These are phyloP conservation scores for Pseudozyma pruni DNA, from an alignment of 1,284 basidiomycete species.

Conservation along the genomic window DNA sequence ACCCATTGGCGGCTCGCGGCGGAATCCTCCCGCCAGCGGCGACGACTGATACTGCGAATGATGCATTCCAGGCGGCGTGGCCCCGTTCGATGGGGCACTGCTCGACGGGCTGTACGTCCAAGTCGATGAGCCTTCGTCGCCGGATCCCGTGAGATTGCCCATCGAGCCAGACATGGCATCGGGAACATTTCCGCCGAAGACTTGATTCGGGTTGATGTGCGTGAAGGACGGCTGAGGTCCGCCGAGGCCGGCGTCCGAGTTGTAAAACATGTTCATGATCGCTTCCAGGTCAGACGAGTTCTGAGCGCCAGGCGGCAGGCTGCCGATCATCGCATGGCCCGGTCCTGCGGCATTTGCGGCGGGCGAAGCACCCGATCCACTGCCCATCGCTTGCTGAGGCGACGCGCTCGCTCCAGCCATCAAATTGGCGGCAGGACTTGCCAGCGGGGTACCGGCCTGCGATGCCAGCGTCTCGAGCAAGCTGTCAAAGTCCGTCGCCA, in stretches of 20 bases:
- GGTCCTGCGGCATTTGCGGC: constrained; percentile 6
- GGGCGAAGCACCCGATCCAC: constrained; percentile 40
- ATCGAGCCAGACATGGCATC: constrained; percentile 32
- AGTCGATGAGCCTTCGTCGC: constrained; percentile 51
- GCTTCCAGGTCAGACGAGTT: constrained; percentile 50
- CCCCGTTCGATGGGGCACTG: constrained; percentile 46
- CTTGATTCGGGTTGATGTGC: constrained; percentile 63
- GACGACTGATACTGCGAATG: constrained; percentile 51
- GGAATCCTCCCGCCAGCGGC: constrained; percentile 29
- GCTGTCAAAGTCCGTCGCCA: constrained; percentile 36
- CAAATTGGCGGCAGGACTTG: constrained; percentile 23
- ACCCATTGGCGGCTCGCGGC: constrained; percentile 32
- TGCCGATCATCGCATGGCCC: constrained; percentile 1
- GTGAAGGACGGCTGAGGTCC: constrained; percentile 51
- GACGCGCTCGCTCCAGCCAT: constrained; percentile 27
- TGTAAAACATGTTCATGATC: constrained; percentile 65
- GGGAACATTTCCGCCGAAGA: constrained; percentile 42
- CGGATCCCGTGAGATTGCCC: constrained; percentile 39
- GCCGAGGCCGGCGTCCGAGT: constrained; percentile 48
- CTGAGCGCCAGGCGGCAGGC: constrained; percentile 17
- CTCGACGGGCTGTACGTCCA: constrained; percentile 61
- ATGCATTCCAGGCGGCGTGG: constrained; percentile 44
- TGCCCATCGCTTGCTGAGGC: constrained; percentile 34
- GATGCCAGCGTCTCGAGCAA: constrained; percentile 45
- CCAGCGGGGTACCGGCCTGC: constrained; percentile 38